Percentiles rank a stretch among this genome's conserved stretches.
Conservation (phyloP, 2,329 filamentous ascomycete genomes). For the Hymenoscyphus infarciens region DNA sequence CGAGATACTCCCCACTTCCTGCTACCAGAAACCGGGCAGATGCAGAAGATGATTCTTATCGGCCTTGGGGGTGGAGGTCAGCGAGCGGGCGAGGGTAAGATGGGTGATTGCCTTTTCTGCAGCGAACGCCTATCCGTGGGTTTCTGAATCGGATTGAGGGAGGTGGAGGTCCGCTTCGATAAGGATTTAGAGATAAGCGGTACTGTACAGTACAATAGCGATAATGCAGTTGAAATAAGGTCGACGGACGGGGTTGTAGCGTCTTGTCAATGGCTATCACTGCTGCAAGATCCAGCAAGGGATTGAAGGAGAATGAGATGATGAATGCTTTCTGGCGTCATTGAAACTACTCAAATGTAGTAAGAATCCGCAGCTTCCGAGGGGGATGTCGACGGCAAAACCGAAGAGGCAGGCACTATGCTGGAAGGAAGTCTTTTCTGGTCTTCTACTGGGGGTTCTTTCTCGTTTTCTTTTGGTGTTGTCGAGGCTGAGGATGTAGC, state of each 20-base stretch:
- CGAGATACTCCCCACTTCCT: constrained; percentile 3
- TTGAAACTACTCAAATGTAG: constrained; percentile 22
- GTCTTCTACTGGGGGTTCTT: too few relatives aligned
- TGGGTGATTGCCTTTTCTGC: too few relatives aligned
- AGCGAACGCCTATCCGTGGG: background rate
- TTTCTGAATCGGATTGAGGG: background rate
- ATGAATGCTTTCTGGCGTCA: constrained; percentile 29
- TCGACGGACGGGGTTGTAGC: background rate
- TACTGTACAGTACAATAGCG: background rate
- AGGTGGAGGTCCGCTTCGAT: constrained; percentile 4
- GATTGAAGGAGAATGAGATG: constrained; percentile 34
- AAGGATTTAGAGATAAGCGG: constrained; percentile 2
- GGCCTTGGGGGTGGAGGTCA: background rate
- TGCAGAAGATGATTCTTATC: constrained; percentile 6
- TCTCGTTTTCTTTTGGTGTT: too few relatives aligned
- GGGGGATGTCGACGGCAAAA: background rate
- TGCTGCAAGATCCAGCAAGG: constrained; percentile 28
- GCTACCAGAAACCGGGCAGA: background rate
- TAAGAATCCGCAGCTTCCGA: background rate
- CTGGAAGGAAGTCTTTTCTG: too few relatives aligned
- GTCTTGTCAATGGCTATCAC: constrained; percentile 26
- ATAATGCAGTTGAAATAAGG: constrained; percentile 8
- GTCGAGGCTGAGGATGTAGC: too few relatives aligned
- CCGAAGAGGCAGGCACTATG: background rate
- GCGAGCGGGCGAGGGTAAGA: constrained; percentile 12